Base-by-base conservation (phyloP, 2,329 filamentous ascomycete species). In the Emergomyces africanus region DNA sequence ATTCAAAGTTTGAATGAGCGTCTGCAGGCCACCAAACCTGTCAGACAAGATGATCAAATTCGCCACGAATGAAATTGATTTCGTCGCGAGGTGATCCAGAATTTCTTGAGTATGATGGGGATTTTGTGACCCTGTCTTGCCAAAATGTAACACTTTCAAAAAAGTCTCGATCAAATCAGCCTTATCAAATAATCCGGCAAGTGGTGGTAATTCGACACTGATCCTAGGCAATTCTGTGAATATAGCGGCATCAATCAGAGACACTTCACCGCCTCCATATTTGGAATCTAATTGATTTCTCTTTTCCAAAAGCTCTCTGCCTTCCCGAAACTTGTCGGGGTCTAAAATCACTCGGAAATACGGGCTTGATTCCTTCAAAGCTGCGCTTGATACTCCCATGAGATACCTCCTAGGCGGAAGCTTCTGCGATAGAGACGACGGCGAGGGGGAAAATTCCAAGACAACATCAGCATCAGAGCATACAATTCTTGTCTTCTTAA, bases 281-380 rank as follows among this genome's bases (percentile, higher is more conserved):
- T 61, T 51, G 30, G 57, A 57, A 8, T 50, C 53, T 10, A 67
- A 59, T 20, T 54, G 49, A 39, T 49, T 44, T 20, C 61, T 65
- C 53, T 61, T 70, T 65, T 68, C 64, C 57, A 66, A 63, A 60
- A 76, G 65, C 3, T 65, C 54, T 54, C 67, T 68, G 5, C 75
- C 74, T 61, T 77, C 75, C 1, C 66, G 67, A 58, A 77, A 77
- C 58, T 76, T 77, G 15, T 68, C 64, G 1, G 72, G 70, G 41
- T 77, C 73, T 18, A 77, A 63, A 14, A 77, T 64, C 23, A 68
- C 71, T 23, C 67, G 61, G 56, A 76, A 77, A 49, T 76, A 77
- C 5, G 68, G 67, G 54, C 73, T 75, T 6, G 69, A 69, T 23
- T 61, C 53, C 25, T 63, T 68, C 15, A 77, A 64, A 42, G 62